A percentile compares a stretch with the other conserved stretches of the same genome.
Conservation (phyloP, 495 filamentous ascomycete species). For the Penicillium argentinense region DNA sequence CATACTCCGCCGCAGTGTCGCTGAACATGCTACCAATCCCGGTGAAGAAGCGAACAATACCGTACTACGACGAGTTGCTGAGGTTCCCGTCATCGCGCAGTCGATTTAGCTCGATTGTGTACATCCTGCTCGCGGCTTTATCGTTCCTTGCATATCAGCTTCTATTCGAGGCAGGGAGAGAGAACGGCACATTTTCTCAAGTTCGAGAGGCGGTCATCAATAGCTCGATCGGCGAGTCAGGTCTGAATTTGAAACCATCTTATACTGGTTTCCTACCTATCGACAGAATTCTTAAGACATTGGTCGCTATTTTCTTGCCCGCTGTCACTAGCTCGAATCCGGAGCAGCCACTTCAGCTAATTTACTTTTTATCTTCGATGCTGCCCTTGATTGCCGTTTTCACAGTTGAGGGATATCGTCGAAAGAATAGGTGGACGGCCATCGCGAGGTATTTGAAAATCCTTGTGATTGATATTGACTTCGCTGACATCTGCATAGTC, state of each 20-base stretch:
- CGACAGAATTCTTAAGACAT: conserved; percentile 6
- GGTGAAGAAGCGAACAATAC: conserved; percentile 1
- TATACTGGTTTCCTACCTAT: conserved; percentile 6
- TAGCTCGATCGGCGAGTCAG: not conserved
- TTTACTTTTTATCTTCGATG: conserved; percentile 16
- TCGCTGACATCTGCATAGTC: not conserved
- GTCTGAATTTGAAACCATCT: conserved; percentile 2
- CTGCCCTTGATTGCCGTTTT: conserved; percentile 16
- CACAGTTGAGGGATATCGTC: conserved; percentile 18
- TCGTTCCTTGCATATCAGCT: conserved; percentile 9
- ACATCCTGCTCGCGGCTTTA: conserved; percentile 4
- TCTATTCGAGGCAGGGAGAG: conserved; percentile 2
- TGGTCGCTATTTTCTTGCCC: conserved; percentile 13
- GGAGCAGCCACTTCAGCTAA: conserved; percentile 12
- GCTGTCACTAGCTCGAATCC: conserved; percentile 3
- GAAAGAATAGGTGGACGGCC: conserved; percentile 13
- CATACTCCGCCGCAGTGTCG: conserved; percentile 9
- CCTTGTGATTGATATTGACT: not conserved
- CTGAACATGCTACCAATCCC: conserved; percentile 19
- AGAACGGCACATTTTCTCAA: conserved; percentile 8
- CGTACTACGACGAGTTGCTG: conserved; percentile 14
- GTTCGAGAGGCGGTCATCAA: conserved; percentile 4
- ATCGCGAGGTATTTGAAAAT: conserved; percentile 8
- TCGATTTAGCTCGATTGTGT: not conserved
- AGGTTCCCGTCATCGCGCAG: conserved; percentile 4